These are phyloP conservation scores for Dianthus caryophyllus DNA, from an alignment of 148 eudicot genomes.

Conservation along the genomic window DNA sequence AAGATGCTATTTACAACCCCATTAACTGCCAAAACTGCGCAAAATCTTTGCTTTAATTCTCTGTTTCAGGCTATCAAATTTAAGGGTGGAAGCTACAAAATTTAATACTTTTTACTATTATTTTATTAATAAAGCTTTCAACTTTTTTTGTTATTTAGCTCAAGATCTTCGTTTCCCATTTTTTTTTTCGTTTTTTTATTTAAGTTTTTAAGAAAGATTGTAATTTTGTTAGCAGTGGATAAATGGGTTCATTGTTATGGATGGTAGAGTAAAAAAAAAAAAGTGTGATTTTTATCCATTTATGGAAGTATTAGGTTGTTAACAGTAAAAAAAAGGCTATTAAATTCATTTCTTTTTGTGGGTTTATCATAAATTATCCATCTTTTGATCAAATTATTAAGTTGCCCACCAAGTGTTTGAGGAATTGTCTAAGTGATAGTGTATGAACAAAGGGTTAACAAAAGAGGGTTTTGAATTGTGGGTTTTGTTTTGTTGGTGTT, in stretches of 20 bases:
- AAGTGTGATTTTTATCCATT: slow-evolving; percentile 6
- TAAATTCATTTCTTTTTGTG: background rate
- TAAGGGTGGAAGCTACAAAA: slow-evolving; percentile 6
- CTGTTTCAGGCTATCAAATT: slow-evolving; percentile 22
- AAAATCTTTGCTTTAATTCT: slow-evolving; percentile 13
- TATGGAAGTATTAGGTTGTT: slow-evolving; percentile 11
- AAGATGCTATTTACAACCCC: slow-evolving; percentile 14
- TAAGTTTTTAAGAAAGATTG: background rate
- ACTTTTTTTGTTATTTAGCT: slow-evolving; percentile 20
- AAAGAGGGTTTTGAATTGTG: slow-evolving; percentile 6
- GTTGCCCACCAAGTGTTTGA: slow-evolving; percentile 22
- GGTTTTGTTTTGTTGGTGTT: no score
- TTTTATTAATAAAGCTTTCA: background rate
- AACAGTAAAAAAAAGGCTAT: background rate
- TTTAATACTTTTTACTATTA: background rate
- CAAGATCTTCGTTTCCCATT: slow-evolving; percentile 23
- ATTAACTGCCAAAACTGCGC: background rate
- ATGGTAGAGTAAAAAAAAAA: background rate
- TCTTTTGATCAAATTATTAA: slow-evolving; percentile 5
- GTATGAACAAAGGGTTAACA: background rate
- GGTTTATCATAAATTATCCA: background rate
- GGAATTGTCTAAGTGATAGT: slow-evolving; percentile 7
- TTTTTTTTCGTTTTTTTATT: background rate
- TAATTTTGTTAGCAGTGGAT: background rate
- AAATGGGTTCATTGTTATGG: slow-evolving; percentile 19